Conservation (phyloP, 306 rosid species). For the Cucumis hystrix region DNA sequence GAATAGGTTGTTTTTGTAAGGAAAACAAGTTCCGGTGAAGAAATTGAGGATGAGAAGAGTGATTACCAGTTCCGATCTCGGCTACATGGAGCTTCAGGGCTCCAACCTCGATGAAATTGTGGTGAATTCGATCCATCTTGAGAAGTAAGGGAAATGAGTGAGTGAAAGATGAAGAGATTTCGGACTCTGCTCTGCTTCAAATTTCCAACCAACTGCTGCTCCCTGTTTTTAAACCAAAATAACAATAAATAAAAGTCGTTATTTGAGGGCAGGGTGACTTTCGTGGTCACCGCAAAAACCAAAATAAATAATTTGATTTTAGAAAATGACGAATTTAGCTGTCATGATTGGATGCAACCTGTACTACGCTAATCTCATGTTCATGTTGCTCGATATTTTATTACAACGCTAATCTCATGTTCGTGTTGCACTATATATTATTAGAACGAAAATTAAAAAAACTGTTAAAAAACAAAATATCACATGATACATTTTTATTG, state of each 20-base stretch:
- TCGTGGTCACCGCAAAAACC: not conserved
- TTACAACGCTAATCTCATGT: no score
- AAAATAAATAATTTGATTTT: no score
- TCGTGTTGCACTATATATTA: no score
- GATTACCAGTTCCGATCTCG: slow-evolving; percentile 46
- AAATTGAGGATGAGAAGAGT: not conserved
- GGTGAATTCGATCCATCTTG: slow-evolving; percentile 38
- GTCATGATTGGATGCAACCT: no score
- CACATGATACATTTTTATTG: no score
- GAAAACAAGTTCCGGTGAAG: not conserved
- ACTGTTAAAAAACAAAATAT: no score
- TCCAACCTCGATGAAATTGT: slow-evolving; percentile 34
- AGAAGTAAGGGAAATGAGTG: not conserved
- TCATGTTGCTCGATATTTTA: no score
- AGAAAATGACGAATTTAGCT: no score
- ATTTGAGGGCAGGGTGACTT: not conserved
- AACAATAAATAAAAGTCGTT: not conserved
- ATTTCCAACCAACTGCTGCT: not conserved
- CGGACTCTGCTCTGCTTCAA: not conserved
- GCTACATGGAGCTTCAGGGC: slow-evolving; percentile 55
- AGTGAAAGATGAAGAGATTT: not conserved
- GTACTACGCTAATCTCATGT: no score
- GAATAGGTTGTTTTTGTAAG: not conserved
- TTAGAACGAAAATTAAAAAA: no score
- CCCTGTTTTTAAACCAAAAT: no score